Evolutionary conservation across 805 yeast species (phyloP).

Genomic region (Pichia scutulata): DNA sequence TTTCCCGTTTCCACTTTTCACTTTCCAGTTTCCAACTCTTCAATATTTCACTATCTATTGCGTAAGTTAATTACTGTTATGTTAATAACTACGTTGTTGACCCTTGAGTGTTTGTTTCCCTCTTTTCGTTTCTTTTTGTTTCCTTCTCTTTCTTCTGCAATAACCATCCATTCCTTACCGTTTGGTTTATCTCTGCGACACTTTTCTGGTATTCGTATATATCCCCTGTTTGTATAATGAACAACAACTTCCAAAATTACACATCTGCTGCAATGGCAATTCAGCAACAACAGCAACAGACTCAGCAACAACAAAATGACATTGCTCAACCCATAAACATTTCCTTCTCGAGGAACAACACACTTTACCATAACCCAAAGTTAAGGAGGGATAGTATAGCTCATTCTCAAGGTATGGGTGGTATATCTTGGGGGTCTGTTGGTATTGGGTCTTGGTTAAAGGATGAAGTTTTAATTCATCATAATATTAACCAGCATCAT

Average conservation of each 20-base stretch:
- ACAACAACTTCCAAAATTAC: neutral
- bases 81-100: no score
- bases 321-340: slow-evolving; percentile 33
- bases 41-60: no score
- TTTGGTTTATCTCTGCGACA: neutral
- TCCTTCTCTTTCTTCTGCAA: no score
- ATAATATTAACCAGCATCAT: neutral
- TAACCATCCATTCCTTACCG: neutral
- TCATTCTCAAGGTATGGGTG: slow-evolving; percentile 97
- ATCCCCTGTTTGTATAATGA: neutral
- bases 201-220: neutral
- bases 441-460: slow-evolving; percentile 94
- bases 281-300: slow-evolving; percentile 15
- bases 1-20: no score
- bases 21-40: no score
- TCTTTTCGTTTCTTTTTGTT: no score
- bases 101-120: no score
- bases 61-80: no score
- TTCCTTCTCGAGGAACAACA: slow-evolving; percentile 28
- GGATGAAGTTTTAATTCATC: slow-evolving; percentile 72
- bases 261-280: slow-evolving; percentile 26
- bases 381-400: slow-evolving; percentile 87
- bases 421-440: slow-evolving; percentile 94
- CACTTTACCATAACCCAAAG: slow-evolving; percentile 36
- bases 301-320: slow-evolving; percentile 9